These are phyloP conservation scores for Aspergillus caelatus DNA, from an alignment of 2,329 filamentous ascomycete genomes.

Conservation along the genomic window DNA sequence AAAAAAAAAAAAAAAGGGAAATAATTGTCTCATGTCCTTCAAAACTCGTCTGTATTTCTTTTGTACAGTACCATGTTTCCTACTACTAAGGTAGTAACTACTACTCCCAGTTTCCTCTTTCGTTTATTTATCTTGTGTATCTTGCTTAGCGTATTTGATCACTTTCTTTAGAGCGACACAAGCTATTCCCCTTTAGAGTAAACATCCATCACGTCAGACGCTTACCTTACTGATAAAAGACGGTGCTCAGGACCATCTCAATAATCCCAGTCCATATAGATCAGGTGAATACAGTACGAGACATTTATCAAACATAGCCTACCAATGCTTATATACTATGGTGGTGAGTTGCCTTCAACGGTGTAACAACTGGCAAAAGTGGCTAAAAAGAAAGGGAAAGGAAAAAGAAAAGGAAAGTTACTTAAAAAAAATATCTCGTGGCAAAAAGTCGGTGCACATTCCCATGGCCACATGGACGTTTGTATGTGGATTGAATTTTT, in stretches of 20 bases:
- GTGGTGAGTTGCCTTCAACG: not conserved
- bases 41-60: not conserved
- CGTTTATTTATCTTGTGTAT: not conserved
- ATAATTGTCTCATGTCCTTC: not conserved
- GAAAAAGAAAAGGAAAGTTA: not conserved
- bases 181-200: not conserved
- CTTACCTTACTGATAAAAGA: not conserved
- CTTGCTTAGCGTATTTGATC: not conserved
- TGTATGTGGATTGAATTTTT: not conserved
- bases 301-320: not conserved
- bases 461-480: conserved; percentile 1
- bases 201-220: not conserved
- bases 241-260: not conserved
- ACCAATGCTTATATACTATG: not conserved
- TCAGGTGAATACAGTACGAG: not conserved
- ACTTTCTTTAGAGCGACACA: not conserved
- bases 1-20: not conserved
- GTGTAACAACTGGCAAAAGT: not conserved
- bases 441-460: conserved; percentile 6
- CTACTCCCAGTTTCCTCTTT: not conserved
- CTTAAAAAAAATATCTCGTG: not conserved
- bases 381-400: not conserved
- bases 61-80: not conserved
- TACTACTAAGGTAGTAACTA: not conserved
- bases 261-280: not conserved